Evolutionary conservation across 768 basidiomycete species (phyloP), one percentile per base, ranked within the genome.

Genomic region (Steccherinum ochraceum): DNA sequence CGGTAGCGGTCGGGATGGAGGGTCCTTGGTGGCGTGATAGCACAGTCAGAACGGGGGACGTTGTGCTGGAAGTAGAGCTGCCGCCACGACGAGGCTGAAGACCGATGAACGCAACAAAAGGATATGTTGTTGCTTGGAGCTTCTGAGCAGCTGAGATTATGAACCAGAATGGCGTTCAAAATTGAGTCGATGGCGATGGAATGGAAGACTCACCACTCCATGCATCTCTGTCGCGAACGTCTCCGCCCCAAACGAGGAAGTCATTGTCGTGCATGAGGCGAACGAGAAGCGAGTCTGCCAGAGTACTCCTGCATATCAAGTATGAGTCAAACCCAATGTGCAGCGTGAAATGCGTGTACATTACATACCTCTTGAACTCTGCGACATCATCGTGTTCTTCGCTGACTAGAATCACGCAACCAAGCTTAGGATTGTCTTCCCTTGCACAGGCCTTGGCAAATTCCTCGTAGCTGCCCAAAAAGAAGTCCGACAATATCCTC

Each of bases 161-260:
- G 24, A 26, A 45, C 43, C 43, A 5, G 26, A 13, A 10, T 45
- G n/a, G n/a, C n/a, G n/a, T n/a, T n/a, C n/a, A n/a, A n/a, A n/a
- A n/a, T n/a, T n/a, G n/a, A n/a, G n/a, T n/a, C n/a, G n/a, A 21
- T 24, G 1, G 12, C 1, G 10, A 0, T 24, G 16, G 24, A 47
- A 20, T n/a, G 18, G 64, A 18, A 35, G 5, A 47, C 69, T 42
- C 42, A 85, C 84, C 80, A 63, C 83, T 79, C 79, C 92, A 93
- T 3, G 89, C 81, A 54, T 95, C 91, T 27, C 75, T 74, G 58
- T 89, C 86, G 26, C 85, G 75, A 5, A 96, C 81, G 62, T 97
- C 94, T 13, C 91, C 94, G 2, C 88, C 95, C 95, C 94, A 99
- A 5, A 92, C 81, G 16, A 93, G 59, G 48, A 95, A 75, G 46